Base-by-base conservation (phyloP, 2,329 filamentous ascomycete species). In the Fusarium scirpi region DNA sequence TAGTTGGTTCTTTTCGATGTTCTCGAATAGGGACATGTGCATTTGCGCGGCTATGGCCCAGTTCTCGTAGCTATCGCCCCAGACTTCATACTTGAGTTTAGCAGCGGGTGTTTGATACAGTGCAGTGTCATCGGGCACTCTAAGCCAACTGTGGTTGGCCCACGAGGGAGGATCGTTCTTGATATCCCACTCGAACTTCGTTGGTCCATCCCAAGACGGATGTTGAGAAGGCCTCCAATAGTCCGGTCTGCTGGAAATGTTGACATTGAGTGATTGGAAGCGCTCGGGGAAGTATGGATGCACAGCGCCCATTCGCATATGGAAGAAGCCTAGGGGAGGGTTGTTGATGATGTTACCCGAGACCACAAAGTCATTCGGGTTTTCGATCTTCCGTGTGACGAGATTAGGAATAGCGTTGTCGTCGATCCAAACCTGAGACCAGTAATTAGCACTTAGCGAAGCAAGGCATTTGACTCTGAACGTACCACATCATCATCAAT, bases 281-380 rank as follows among this genome's bases (percentile, higher is more conserved):
- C 34, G 30, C 25, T 72, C 70, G 3, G 69, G 65, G 2, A 72
- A 58, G 34, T 70, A 72, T 18, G 70, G 70, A 15, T 72, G 69
- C 0, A 72, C 53, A 10, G 70, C 70, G 9, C 69, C 69, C 62
- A 72, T 67, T 20, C 57, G 69, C 40, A 58, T 67, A 16, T 72
- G 70, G 18, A 72, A 62, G 51, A 72, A 72, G 3, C 69, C 69
- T 1, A 72, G 52, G 4, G 70, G 70, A 30, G 70, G 70, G 8
- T 72, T 72, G 8, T 72, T 72, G 46, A 72, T 72, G 6, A 72
- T 68, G 2, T 72, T 72, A 4, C 58, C 69, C 8, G 70, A 65
- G 18, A 72, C 69, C 13, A 72, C 66, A 6, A 70, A 70, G 15
- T 58, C 51, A 2, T 70, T 41, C 0, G 69, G 69, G 15, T 70